Evolutionary conservation across 306 rosid genomes (phyloP).

Genomic region (Vigna angularis): DNA sequence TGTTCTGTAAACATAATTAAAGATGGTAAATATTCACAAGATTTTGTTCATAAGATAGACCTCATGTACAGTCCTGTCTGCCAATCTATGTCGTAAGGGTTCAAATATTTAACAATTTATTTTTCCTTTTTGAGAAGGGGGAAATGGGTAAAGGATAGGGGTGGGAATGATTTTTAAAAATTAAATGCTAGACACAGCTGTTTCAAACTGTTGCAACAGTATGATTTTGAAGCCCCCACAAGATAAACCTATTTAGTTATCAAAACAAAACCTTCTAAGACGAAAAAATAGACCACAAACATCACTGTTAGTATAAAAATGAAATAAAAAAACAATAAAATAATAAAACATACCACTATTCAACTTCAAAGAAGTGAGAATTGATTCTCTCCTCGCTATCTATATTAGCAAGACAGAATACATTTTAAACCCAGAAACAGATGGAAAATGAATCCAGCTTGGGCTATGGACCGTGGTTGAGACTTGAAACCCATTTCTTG

Average conservation of each 20-base stretch:
- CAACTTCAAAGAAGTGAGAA: slow-evolving; percentile 16
- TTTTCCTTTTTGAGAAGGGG: not conserved
- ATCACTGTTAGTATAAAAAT: not conserved
- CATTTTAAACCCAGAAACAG: slow-evolving; percentile 17
- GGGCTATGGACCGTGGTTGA: slow-evolving; percentile 20
- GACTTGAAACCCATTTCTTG: not conserved
- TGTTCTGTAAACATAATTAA: slow-evolving; percentile 64
- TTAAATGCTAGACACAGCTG: not conserved
- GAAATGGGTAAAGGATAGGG: slow-evolving; percentile 5
- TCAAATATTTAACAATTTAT: not conserved
- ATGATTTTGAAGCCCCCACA: slow-evolving; percentile 10
- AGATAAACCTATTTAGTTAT: slow-evolving; percentile 5
- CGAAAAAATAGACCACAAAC: slow-evolving; percentile 12
- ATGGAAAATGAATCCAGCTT: slow-evolving; percentile 1
- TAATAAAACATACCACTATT: not conserved
- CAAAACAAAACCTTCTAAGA: slow-evolving; percentile 20
- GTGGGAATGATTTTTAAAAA: slow-evolving; percentile 14
- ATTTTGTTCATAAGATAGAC: slow-evolving; percentile 32
- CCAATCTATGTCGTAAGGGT: slow-evolving; percentile 12
- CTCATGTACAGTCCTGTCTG: slow-evolving; percentile 33
- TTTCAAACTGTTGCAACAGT: slow-evolving; percentile 9
- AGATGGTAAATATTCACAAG: slow-evolving; percentile 35
- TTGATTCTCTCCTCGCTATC: not conserved
- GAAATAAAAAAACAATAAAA: not conserved
- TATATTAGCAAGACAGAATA: slow-evolving; percentile 12